Evolutionary conservation across 352 stramenopile genomes (phyloP), one percentile per base, ranked within the genome.

Genomic region (Pythium inflatum): DNA sequence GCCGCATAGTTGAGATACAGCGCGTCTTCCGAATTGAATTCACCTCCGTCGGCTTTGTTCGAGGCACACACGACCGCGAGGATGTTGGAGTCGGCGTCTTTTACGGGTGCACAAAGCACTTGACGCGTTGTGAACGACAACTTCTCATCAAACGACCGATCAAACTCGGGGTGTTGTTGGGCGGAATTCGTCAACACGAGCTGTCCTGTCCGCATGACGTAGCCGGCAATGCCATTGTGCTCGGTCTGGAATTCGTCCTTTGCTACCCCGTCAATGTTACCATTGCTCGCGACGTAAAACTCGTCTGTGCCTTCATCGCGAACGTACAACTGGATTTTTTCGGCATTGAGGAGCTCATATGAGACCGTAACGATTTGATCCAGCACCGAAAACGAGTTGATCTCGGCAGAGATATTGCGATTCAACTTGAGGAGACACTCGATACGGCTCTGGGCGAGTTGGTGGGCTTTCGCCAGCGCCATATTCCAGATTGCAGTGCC

Each of bases 1-100:
- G 84, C 84, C 18, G 83, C 82, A 48, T 92, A 92, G 46, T 89
- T 89, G 40, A 92, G 79, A 56, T 89, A 92, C 27, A 92, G 58
- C 7, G 84, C 83, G 33, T 92, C 84, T 43, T 92, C 84, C 22
- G 68, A 74, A 3, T 79, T 82, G 34, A 92, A 92, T 51, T 92
- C 84, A 24, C 80, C 87, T 33, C 74, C 75, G 49, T 92, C 84
- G n/a, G 87, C 76, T 63, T 92, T 92, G 64, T 92, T 92, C 31
- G 89, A 79, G 18, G 84, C 84, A 30, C 82, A 87, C 40, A 92
- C 70, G 7, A 92, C 84, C 5, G 84, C 84, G 14, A 90, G 57
- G 38, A 88, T 92, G 6, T 49, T 62, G 28, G 82, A 80, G 16
- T 90, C 82, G 14, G 84, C 80, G 28, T 79, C 78, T 18, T 81